Base-by-base conservation (phyloP, 164 flowering plant genomes). In the Vitis cinerea region DNA sequence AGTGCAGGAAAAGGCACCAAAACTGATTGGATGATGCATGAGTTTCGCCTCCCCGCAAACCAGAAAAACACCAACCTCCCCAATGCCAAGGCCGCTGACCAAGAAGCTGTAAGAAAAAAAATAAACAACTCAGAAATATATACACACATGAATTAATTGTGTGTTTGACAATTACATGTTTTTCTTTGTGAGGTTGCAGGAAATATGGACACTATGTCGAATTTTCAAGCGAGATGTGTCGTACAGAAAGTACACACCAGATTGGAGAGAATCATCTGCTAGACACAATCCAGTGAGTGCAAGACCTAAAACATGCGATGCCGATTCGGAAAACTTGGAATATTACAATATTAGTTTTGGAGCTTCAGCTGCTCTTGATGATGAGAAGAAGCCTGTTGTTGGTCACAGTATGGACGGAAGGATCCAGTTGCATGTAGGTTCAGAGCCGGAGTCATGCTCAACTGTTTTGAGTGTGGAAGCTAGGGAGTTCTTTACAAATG, bases 1-100 rank as follows among this genome's bases (percentile, higher is more conserved):
- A 85, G 87, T 37, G 97, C 98, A 1, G 97, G 98, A 14, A 94
- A 94, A 82, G 98, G 98, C 69, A 83, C 92, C 65, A 94, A 94
- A 82, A 94, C 98, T 15, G 97, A 94, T 63, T 94, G 98, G 98
- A 94, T 94, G 98, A 92, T 93, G 98, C 97, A 93, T 66, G 98
- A 93, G 78, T 91, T 92, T 78, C 92, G 98, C 68, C 98, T 90
- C 30, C 98, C 98, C 1, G n/a, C 83, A 27, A 60, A 50, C 1
- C 63, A 53, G 9, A 59, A 51, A 15, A 56, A n/a, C 60, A 51
- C 52, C 80, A 71, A 67, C 10, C 30, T n/a, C 56, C 16, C 61
- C 50, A 66, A 66, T 54, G 57, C 70, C 13, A 80, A 68, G 19
- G 50, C 48, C 50, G 52, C 53, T 50, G 70, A 70, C 31, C 89